Evolutionary conservation across 768 basidiomycete genomes (phyloP).

Genomic region (Russula foetens): DNA sequence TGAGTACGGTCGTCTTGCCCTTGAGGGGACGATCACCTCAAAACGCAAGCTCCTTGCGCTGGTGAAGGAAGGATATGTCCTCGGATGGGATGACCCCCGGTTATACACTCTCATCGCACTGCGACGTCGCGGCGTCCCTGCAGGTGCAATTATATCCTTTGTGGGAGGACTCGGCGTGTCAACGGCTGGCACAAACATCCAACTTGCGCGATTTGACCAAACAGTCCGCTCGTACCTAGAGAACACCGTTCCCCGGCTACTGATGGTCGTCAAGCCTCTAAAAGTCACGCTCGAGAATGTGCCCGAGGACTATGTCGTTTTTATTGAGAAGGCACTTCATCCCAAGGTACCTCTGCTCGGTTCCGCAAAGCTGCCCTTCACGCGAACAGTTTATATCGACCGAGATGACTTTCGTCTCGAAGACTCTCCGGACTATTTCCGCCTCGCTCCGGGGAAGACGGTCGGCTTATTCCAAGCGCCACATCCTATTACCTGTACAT

Average conservation of each 20-base stretch:
- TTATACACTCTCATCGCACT: slow-evolving; percentile 95
- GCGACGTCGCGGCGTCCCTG: slow-evolving; percentile 92
- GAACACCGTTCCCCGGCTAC: slow-evolving; percentile 73
- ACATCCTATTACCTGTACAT: slow-evolving; percentile 86
- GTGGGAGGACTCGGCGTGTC: slow-evolving; percentile 94
- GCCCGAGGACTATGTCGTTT: slow-evolving; percentile 71
- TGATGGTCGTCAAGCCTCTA: slow-evolving; percentile 87
- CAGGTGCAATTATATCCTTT: slow-evolving; percentile 89
- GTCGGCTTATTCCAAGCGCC: slow-evolving; percentile 95
- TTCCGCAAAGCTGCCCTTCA: slow-evolving; percentile 73
- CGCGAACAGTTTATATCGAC: slow-evolving; percentile 87
- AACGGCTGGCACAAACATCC: slow-evolving; percentile 72
- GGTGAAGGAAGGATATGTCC: slow-evolving; percentile 77
- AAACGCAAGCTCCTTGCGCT: slow-evolving; percentile 91
- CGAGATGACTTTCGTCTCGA: slow-evolving; percentile 85
- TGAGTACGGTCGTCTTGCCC: slow-evolving; percentile 87
- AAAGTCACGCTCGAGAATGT: slow-evolving; percentile 91
- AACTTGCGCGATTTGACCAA: slow-evolving; percentile 86
- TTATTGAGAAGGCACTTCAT: slow-evolving; percentile 87
- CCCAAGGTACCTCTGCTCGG: slow-evolving; percentile 90
- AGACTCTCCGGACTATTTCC: slow-evolving; percentile 94
- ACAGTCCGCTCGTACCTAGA: slow-evolving; percentile 85
- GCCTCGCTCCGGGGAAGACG: slow-evolving; percentile 94
- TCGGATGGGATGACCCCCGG: slow-evolving; percentile 95
- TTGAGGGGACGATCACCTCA: slow-evolving; percentile 94